Base-by-base conservation (phyloP, 345 rosid genomes). In the Pseudoturritis turrita region DNA sequence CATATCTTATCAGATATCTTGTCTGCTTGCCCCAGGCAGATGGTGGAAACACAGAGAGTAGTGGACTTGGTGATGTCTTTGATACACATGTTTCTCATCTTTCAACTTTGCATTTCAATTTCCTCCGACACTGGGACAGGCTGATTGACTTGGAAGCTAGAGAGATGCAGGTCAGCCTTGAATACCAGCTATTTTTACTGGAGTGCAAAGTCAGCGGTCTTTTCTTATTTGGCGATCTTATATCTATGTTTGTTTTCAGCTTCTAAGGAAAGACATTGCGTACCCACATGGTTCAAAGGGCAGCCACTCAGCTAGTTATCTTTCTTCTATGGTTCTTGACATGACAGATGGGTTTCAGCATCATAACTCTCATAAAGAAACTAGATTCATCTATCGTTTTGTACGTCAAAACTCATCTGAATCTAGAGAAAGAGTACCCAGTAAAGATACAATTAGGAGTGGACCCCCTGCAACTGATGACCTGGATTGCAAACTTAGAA, bases 121-220 rank as follows among this genome's bases (percentile, higher is more conserved):
- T 95, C 72, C 87, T 95, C 25, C 79, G 77, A 72, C 88, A 79
- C 63, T 95, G 99, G 99, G 86, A 85, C 82, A 75, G 83, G 63
- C 78, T 91, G 77, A 86, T 91, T 53, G 96, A 91, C 76, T 82
- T 95, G 80, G 99, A 95, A 84, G 96, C 92, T 79, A 87, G 84
- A 80, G 97, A 87, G 79, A 83, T 83, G 77, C 87, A 87, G 93
- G 99, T 89, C 70, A 77, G 71, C 40, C 40, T 54, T 62, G 12
- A 26, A 45, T 46, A 29, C 53, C 33, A 62, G 35, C 49, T 60
- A 62, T 26, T 10, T 61, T 53, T 36, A 26, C 37, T 19, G 70
- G 52, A 43, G 14, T 43, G 18, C 14, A 52, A 53, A 76, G 23
- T 26, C 28, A 33, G 19, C 12, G 12, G 13, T 4, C 22, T 7